Conservation (phyloP, 73 alveolate species). For the Paramecium pentaurelia region DNA sequence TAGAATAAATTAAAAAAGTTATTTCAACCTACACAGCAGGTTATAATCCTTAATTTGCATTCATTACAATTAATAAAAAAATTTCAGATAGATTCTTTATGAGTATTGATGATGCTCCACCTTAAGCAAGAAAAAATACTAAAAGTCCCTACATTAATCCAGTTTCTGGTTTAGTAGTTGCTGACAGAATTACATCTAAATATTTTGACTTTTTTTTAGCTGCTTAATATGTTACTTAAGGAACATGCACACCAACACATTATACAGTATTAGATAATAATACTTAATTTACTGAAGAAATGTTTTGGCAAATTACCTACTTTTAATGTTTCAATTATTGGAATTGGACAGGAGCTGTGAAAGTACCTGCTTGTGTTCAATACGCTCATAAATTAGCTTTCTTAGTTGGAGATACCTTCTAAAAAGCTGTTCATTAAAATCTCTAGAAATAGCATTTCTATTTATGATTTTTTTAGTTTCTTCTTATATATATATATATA, state of each 20-base stretch:
- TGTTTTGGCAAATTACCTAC: conserved; percentile 75
- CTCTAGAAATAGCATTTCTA: neutral
- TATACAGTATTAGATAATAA: conserved; percentile 74
- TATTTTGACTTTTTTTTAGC: conserved; percentile 81
- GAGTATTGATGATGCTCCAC: neutral
- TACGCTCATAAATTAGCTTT: conserved; percentile 80
- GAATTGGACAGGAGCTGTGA: conserved; percentile 84
- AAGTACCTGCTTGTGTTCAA: conserved; percentile 88
- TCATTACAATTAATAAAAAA: neutral
- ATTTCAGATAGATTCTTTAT: neutral
- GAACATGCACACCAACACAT: conserved; percentile 84
- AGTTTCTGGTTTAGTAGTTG: conserved; percentile 78
- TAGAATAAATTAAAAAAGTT: neutral
- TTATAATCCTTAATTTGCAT: conserved; percentile 14
- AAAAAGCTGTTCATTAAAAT: neutral
- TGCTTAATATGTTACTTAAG: conserved; percentile 72
- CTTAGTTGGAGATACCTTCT: conserved; percentile 72
- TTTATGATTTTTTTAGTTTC: neutral
- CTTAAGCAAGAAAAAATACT: neutral
- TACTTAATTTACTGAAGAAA: conserved; percentile 57
- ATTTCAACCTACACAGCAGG: neutral
- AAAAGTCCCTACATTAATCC: conserved; percentile 12
- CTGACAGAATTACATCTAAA: conserved; percentile 65
- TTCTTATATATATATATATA: neutral
- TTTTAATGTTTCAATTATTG: conserved; percentile 84